Evolutionary conservation across 768 basidiomycete genomes (phyloP).

Genomic region (Lyophyllum semitale): DNA sequence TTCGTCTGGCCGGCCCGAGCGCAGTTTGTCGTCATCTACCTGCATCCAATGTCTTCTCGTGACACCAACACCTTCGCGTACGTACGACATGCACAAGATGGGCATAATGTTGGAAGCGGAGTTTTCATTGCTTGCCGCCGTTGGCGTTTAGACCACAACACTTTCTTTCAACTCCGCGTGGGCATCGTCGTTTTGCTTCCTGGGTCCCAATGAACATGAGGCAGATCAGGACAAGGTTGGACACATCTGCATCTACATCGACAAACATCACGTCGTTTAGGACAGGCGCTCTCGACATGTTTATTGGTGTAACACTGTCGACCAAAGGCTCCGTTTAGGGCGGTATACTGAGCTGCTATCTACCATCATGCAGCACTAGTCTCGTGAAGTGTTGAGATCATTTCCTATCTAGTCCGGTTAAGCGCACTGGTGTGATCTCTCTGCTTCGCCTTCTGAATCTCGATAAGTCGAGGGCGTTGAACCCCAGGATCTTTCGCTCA

Average conservation of each 20-base stretch:
- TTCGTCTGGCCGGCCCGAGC: slow-evolving; percentile 14
- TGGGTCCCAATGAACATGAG: slow-evolving; percentile 6
- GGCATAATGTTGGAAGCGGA: slow-evolving; percentile 3
- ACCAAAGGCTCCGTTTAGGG: slow-evolving; percentile 13
- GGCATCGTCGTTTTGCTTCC: slow-evolving; percentile 1
- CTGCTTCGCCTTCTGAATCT: slow-evolving; percentile 3
- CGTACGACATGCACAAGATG: slow-evolving; percentile 3
- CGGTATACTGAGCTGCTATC: slow-evolving; percentile 11
- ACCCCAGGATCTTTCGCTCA: slow-evolving; percentile 9
- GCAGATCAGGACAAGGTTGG: slow-evolving; percentile 8
- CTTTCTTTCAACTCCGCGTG: slow-evolving; percentile 7
- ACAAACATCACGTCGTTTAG: slow-evolving; percentile 21
- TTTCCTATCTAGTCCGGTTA: slow-evolving; percentile 3
- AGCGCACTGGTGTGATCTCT: background rate
- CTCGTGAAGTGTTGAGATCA: slow-evolving; percentile 5
- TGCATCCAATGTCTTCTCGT: slow-evolving; percentile 8
- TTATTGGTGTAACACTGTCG: slow-evolving; percentile 2
- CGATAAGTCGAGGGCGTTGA: slow-evolving; percentile 5
- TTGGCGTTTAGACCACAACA: background rate
- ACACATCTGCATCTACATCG: slow-evolving; percentile 14
- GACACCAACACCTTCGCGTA: slow-evolving; percentile 7
- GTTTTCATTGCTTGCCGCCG: slow-evolving; percentile 9
- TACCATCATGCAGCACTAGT: slow-evolving; percentile 2
- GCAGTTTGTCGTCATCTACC: slow-evolving; percentile 10
- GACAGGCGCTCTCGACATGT: slow-evolving; percentile 18